Conservation (phyloP, 78 protist genomes). For the Creolimax fragrantissima region DNA sequence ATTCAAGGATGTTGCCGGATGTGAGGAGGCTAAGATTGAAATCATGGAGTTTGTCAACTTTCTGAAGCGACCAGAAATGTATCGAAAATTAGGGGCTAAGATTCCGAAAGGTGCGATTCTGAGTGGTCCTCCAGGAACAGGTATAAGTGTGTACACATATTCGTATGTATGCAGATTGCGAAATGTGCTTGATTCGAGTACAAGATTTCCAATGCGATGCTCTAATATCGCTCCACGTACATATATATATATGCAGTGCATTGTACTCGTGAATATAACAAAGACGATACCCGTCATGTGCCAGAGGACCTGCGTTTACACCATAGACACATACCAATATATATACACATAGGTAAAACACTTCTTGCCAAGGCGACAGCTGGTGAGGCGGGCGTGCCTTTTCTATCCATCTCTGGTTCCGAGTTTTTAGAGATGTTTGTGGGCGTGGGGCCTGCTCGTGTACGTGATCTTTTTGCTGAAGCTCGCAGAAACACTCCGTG, state of each 20-base stretch:
- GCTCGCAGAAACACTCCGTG: conserved; percentile 81
- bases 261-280: no score
- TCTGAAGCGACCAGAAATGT: conserved; percentile 79
- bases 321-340: no score
- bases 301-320: no score
- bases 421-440: conserved; percentile 94
- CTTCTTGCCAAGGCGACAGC: conserved; percentile 76
- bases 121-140: conserved; percentile 93
- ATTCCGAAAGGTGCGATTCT: conserved; percentile 83
- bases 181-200: no score
- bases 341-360: conserved; percentile 93
- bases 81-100: conserved; percentile 74
- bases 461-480: conserved; percentile 31
- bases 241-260: no score
- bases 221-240: no score
- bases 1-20: conserved; percentile 81
- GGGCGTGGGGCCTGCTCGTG: conserved; percentile 87
- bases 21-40: conserved; percentile 82
- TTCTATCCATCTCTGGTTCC: conserved; percentile 84
- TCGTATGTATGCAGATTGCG: no score
- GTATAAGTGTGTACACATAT: no score
- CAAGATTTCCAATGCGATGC: no score
- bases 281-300: no score
- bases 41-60: conserved; percentile 88
- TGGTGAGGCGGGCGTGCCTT: conserved; percentile 95